Conservation (phyloP, 345 rosid genomes). For the Eucalyptus pumila region DNA sequence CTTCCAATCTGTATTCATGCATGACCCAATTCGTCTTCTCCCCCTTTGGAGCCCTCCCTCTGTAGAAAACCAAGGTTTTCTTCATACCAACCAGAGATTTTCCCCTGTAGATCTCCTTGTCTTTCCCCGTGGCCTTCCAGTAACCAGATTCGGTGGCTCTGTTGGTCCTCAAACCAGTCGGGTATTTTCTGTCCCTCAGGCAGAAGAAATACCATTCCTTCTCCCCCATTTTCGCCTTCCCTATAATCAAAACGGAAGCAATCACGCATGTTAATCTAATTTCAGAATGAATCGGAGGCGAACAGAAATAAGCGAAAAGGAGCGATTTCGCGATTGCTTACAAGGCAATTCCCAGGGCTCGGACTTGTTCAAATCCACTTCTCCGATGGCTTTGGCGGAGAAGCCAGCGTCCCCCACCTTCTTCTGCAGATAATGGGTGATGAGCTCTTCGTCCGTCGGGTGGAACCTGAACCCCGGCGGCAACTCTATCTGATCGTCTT, state of each 20-base stretch:
- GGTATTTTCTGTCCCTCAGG: slow-evolving; percentile 80
- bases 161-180: slow-evolving; percentile 78
- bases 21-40: slow-evolving; percentile 84
- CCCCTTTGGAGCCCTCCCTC: slow-evolving; percentile 91
- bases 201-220: slow-evolving; percentile 97
- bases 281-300: neutral
- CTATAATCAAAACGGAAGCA: slow-evolving; percentile 14
- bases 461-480: slow-evolving; percentile 93
- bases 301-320: neutral
- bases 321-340: slow-evolving; percentile 6
- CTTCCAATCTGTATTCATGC: slow-evolving; percentile 83
- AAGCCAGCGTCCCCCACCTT: slow-evolving; percentile 54
- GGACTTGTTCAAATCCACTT: slow-evolving; percentile 88
- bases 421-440: slow-evolving; percentile 58
- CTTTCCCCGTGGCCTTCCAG: slow-evolving; percentile 98
- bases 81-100: slow-evolving; percentile 87
- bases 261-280: neutral
- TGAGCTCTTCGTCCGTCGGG: slow-evolving; percentile 97
- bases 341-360: slow-evolving; percentile 98
- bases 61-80: slow-evolving; percentile 85
- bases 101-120: slow-evolving; percentile 62
- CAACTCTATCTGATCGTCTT: slow-evolving; percentile 60
- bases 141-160: slow-evolving; percentile 88
- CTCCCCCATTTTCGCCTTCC: slow-evolving; percentile 95
- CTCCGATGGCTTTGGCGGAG: slow-evolving; percentile 70